Conservation (phyloP, 192 early-diverging fungal species). For the Coemansia sp. region DNA sequence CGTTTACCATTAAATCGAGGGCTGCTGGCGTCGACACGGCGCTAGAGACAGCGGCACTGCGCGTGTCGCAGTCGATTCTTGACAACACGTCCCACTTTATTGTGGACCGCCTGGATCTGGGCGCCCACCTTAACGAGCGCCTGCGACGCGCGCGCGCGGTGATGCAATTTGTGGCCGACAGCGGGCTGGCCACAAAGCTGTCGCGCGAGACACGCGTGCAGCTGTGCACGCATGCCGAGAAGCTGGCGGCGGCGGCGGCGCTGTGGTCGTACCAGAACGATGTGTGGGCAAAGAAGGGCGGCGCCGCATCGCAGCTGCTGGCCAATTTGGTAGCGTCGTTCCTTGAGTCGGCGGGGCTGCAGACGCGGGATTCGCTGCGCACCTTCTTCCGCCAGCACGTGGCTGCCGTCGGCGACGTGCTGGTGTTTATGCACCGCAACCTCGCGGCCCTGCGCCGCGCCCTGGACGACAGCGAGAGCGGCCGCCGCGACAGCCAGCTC, state of each 20-base stretch:
- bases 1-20: constrained; percentile 23
- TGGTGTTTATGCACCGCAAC: constrained; percentile 30
- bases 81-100: constrained; percentile 43
- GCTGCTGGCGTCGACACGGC: constrained; percentile 14
- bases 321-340: constrained; percentile 26
- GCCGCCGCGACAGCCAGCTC: constrained; percentile 19
- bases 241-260: constrained; percentile 31
- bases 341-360: constrained; percentile 26
- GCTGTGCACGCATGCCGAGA: constrained; percentile 35
- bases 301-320: constrained; percentile 29
- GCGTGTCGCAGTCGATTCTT: constrained; percentile 34
- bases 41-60: constrained; percentile 33
- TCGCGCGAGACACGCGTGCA: constrained; percentile 9
- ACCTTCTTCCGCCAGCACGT: constrained; percentile 33
- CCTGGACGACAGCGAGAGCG: constrained; percentile 22
- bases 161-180: constrained; percentile 24
- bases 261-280: constrained; percentile 47
- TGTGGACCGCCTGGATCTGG: constrained; percentile 35
- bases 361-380: constrained; percentile 35
- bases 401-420: constrained; percentile 23
- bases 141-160: constrained; percentile 27
- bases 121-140: constrained; percentile 37
- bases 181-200: constrained; percentile 19
- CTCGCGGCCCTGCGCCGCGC: constrained; percentile 21
- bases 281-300: constrained; percentile 18